Evolutionary conservation across 805 yeast genomes (phyloP), one percentile per base, ranked within the genome.

Genomic region (Candida qinlingensis): DNA sequence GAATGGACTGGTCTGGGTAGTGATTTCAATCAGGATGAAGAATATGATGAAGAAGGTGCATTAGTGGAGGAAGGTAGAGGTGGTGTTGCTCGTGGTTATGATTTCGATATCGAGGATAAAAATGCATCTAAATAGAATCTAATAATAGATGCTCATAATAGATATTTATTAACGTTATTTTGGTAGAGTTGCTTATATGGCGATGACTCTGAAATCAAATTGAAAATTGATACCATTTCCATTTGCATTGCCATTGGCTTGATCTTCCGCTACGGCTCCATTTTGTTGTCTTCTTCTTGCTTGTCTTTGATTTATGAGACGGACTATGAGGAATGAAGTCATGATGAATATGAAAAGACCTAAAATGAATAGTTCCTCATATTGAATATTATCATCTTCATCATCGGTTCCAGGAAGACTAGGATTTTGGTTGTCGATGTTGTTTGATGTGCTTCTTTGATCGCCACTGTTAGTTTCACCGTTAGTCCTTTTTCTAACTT

Each of bases 1-100:
- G 69, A 73, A 29, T 92, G 98, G 98, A 79, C 83, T 0, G 99
- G 99, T 0, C 70, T 92, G 34, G 99, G 98, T 1, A 84, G 94
- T 51, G 97, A 92, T 61, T 89, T 73, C 66, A 55, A 60, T 7
- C 67, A 62, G 3, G 69, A 67, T 7, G 70, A 67, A 1, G 72
- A 55, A 9, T 42, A 66, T 6, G 79, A 71, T n/a, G 69, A 64
- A 12, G 73, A 68, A 37, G 97, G 95, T 37, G 96, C 97, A 0
- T 64, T 73, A 0, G 75, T 89, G 0, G 96, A 90, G 61, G 82
- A 84, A 54, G 99, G 99, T 1, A 73, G 84, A 42, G 73, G 78
- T 3, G 99, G 99, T 37, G 79, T 92, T 48, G 99, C 99, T 2
- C 74, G 98, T 55, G 96, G 94, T 3, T 94, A 92, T 59, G 76